These are phyloP conservation scores for Harringtonia aguacate DNA, from an alignment of 2,329 filamentous ascomycete genomes.

Conservation along the genomic window DNA sequence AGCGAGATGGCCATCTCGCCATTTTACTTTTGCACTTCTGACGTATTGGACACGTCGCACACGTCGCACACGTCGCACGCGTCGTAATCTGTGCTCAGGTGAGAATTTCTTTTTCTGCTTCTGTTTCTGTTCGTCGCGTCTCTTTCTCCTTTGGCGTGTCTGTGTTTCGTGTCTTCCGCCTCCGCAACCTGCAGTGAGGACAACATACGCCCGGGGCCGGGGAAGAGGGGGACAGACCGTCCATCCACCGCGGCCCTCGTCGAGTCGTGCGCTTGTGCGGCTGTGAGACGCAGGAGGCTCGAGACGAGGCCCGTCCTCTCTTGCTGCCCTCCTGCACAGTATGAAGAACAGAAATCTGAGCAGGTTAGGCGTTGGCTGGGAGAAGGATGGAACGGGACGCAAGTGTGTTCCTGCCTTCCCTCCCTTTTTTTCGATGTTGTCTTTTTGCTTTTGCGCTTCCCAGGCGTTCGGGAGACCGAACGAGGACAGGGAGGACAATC, in stretches of 20 bases:
- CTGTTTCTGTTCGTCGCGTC: not conserved
- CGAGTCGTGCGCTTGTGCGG: too few relatives aligned
- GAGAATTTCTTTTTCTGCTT: not conserved
- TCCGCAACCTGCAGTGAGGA: too few relatives aligned
- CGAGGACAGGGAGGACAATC: constrained; percentile 1
- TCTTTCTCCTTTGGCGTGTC: not conserved
- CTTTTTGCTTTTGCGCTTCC: not conserved
- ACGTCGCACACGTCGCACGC: too few relatives aligned
- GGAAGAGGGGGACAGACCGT: too few relatives aligned
- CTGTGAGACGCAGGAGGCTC: too few relatives aligned
- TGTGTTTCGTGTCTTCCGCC: not conserved
- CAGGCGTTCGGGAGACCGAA: not conserved
- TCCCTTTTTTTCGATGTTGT: too few relatives aligned
- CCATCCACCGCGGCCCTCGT: too few relatives aligned
- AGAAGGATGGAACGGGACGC: not conserved
- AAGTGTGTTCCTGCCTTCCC: not conserved
- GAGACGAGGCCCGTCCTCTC: not conserved
- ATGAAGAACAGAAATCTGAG: constrained; percentile 25
- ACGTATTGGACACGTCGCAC: too few relatives aligned
- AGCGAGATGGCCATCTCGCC: too few relatives aligned
- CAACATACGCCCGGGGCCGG: too few relatives aligned
- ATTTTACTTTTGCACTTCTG: too few relatives aligned
- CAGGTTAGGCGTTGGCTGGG: constrained; percentile 7
- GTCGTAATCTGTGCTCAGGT: not conserved
- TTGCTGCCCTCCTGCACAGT: not conserved